A percentile compares a stretch with the other conserved stretches of the same genome.
Conservation (phyloP, 2,329 filamentous ascomycete genomes). For the Talaromyces sp. region DNA sequence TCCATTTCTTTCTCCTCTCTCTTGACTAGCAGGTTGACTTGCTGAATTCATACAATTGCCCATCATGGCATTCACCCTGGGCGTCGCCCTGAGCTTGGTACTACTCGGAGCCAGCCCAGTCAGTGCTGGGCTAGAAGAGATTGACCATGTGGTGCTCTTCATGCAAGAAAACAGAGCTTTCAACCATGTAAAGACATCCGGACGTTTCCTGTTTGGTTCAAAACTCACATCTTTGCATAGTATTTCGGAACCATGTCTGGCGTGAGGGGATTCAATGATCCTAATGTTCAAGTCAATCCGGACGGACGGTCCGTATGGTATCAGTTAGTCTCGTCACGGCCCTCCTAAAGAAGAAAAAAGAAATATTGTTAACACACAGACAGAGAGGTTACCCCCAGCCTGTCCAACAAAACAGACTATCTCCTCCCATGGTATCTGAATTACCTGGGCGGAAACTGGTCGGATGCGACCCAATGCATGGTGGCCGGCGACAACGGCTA, state of each 20-base stretch:
- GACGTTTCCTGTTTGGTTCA: not conserved
- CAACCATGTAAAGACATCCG: constrained; percentile 25
- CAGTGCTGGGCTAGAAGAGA: constrained; percentile 36
- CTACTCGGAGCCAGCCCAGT: constrained; percentile 10
- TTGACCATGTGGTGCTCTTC: constrained; percentile 54
- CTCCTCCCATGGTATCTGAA: constrained; percentile 53
- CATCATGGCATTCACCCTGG: constrained; percentile 4
- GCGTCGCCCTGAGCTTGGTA: constrained; percentile 2
- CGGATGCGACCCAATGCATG: constrained; percentile 52
- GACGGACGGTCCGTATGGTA: constrained; percentile 43
- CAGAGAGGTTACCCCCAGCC: constrained; percentile 32
- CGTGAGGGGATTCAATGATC: constrained; percentile 52
- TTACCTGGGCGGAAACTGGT: constrained; percentile 47
- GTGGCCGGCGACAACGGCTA: constrained; percentile 49
- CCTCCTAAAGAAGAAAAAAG: not conserved
- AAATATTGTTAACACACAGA: not conserved
- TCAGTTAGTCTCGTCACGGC: constrained; percentile 28
- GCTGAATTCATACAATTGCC: not conserved
- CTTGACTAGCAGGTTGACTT: not conserved
- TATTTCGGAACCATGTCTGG: constrained; percentile 54
- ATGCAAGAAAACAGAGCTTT: constrained; percentile 49
- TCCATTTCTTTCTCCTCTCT: not conserved
- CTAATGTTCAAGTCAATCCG: constrained; percentile 49
- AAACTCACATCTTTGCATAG: constrained; percentile 24
- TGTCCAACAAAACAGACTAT: constrained; percentile 34